Conservation (phyloP, 176 grass and related monocot species). For the Guadua angustifolia region DNA sequence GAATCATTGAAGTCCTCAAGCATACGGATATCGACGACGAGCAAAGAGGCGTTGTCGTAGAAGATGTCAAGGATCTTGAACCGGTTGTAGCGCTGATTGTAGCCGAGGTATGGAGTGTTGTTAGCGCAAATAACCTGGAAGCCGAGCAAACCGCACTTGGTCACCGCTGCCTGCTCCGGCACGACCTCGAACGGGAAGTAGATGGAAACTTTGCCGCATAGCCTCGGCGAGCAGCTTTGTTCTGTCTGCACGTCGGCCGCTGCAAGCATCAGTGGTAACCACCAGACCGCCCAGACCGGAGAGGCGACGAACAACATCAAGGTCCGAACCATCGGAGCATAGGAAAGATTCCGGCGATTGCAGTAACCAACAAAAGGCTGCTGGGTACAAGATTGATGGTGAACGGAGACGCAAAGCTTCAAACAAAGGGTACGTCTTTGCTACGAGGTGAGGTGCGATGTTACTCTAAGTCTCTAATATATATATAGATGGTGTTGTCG, state of each 20-base stretch:
- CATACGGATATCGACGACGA: slow-evolving; percentile 32
- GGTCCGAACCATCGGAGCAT: too few species aligned
- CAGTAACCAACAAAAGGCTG: too few species aligned
- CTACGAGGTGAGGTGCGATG: too few species aligned
- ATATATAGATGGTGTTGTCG: too few species aligned
- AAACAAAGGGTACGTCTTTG: too few species aligned
- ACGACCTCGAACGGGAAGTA: neutral
- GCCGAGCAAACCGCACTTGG: rapidly evolving
- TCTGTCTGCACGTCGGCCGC: neutral
- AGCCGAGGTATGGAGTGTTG: neutral
- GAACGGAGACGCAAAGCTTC: too few species aligned
- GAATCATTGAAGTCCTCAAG: rapidly evolving
- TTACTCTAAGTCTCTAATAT: too few species aligned
- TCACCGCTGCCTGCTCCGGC: neutral
- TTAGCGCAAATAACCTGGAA: neutral
- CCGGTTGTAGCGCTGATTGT: rapidly evolving
- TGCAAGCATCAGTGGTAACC: too few species aligned
- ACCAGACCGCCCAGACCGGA: too few species aligned
- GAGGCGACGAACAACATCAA: too few species aligned
- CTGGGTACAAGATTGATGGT: too few species aligned
- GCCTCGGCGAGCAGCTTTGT: rapidly evolving
- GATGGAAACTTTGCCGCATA: slow-evolving; percentile 27
- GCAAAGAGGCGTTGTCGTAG: neutral
- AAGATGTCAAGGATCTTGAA: slow-evolving; percentile 35
- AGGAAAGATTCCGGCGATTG: too few species aligned